phyloP scores from a whole-genome alignment of 495 filamentous ascomycete species.

The Talaromyces adpressus region DNA sequence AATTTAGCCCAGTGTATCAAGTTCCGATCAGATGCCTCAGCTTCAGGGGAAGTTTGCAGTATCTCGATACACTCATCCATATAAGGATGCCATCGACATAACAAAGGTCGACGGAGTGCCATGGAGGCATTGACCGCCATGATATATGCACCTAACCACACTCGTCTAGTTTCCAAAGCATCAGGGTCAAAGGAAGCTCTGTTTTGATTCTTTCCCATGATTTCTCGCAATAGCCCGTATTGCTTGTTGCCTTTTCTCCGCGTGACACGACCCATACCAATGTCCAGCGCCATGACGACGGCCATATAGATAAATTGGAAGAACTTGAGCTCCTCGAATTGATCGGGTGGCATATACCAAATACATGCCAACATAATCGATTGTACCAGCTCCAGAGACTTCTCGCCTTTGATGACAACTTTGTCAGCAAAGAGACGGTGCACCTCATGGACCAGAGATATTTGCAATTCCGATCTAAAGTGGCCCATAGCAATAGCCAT shows the following conservation, averaged over 20 bases:
- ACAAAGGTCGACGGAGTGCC: constrained; percentile 65
- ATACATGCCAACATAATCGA: constrained; percentile 58
- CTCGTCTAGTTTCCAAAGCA: constrained; percentile 58
- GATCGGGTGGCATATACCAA: constrained; percentile 71
- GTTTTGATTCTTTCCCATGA: constrained; percentile 16
- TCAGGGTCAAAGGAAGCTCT: constrained; percentile 47
- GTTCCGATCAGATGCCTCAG: constrained; percentile 58
- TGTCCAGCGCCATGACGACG: constrained; percentile 78
- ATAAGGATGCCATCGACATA: constrained; percentile 65
- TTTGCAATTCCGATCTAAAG: constrained; percentile 40
- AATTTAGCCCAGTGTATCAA: constrained; percentile 62
- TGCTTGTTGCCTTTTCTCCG: constrained; percentile 17
- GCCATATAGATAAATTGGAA: constrained; percentile 76
- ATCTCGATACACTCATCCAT: constrained; percentile 70
- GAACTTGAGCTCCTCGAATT: constrained; percentile 73
- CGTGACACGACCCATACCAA: constrained; percentile 60
- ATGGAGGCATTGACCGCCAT: constrained; percentile 54
- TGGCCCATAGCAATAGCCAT: constrained; percentile 52
- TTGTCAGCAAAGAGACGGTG: constrained; percentile 60
- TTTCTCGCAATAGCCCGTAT: constrained; percentile 24
- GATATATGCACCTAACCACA: constrained; percentile 69
- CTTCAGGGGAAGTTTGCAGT: constrained; percentile 59
- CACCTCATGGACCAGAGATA: constrained; percentile 53
- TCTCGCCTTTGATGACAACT: constrained; percentile 60
- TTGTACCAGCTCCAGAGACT: constrained; percentile 73